These are phyloP conservation scores for Aureobasidium sp. DNA, from an alignment of 2,329 filamentous ascomycete species.

Conservation along the genomic window DNA sequence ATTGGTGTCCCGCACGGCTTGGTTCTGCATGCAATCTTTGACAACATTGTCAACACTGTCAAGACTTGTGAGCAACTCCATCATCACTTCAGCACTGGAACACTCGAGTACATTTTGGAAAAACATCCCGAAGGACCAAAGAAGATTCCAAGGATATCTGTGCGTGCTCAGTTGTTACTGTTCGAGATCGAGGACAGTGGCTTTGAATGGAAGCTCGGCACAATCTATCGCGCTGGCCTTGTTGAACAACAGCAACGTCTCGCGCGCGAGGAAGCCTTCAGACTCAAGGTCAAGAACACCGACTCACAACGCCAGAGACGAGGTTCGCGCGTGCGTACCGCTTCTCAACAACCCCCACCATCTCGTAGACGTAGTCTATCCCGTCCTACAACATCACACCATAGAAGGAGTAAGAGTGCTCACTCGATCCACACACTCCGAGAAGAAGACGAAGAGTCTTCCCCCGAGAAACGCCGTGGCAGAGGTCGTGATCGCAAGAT, in stretches of 20 bases:
- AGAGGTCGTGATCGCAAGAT: conserved; percentile 41
- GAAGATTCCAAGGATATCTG: conserved; percentile 73
- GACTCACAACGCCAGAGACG: conserved; percentile 53
- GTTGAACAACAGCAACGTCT: conserved; percentile 85
- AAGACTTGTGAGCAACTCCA: conserved; percentile 90
- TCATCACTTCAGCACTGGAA: conserved; percentile 81
- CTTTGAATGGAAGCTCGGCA: conserved; percentile 94
- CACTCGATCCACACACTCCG: conserved; percentile 17
- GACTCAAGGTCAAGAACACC: conserved; percentile 78
- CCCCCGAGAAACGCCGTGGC: neutral
- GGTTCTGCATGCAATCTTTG: conserved; percentile 81
- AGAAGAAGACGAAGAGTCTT: conserved; percentile 9
- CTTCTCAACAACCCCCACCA: conserved; percentile 41
- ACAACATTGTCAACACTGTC: conserved; percentile 80
- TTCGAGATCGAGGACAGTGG: conserved; percentile 94
- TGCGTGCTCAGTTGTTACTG: conserved; percentile 73
- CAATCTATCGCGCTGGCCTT: conserved; percentile 85
- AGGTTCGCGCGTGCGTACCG: conserved; percentile 46
- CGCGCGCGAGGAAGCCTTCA: conserved; percentile 83
- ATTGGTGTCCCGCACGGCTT: conserved; percentile 87
- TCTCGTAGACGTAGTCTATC: conserved; percentile 30
- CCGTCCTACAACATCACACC: conserved; percentile 23
- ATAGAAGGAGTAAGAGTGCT: conserved; percentile 34
- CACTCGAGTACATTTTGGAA: conserved; percentile 78
- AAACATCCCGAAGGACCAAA: conserved; percentile 84